Base-by-base conservation (phyloP, 1,139 yeast genomes). In the Yamadazyma triangularis region DNA sequence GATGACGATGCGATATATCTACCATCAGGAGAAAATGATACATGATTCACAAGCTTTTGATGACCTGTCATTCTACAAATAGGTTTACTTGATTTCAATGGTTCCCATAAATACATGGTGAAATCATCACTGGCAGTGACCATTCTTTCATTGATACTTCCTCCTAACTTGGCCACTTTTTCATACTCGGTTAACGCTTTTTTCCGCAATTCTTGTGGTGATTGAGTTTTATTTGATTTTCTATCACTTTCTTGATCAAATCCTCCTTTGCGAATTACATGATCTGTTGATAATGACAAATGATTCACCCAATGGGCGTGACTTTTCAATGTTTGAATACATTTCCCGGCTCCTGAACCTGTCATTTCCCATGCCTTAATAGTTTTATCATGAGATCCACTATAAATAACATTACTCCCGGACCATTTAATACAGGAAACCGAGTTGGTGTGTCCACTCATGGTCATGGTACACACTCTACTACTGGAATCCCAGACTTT, bases 231-330 rank as follows among this genome's bases (percentile, higher is more conserved):
- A 10, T 30, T 24, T 2, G 57, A 42, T 3, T 48, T 43, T 28
- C 40, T 46, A 13, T 45, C 43, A 15, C 58, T 44, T 2, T 47
- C 48, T 42, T 59, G 58, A 34, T 58, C 63, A 35, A 51, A 59
- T 23, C 62, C 64, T 16, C 65, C 98, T 41, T 81, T 75, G 42
- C 97, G 69, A 33, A 91, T 63, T 1, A 79, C 95, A 49, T 82
- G 82, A 51, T 91, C 99, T 0, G 97, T 89, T 2, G 95, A 85
- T 28, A 91, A 64, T 0, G 96, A 84, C 40, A 91, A 68, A 58
- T 91, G 97, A 54, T 91, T 91, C 30, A 91, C 94, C 97, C 99
- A 91, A 58, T 93, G 98, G 2, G 95, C 97, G 55, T 91, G 99
- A 28, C 93, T 76, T 53, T 79, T 80, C 41, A 91, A 64, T 1